These are phyloP conservation scores for Rhodofomes roseus DNA, from an alignment of 1,284 basidiomycete genomes.

Conservation along the genomic window DNA sequence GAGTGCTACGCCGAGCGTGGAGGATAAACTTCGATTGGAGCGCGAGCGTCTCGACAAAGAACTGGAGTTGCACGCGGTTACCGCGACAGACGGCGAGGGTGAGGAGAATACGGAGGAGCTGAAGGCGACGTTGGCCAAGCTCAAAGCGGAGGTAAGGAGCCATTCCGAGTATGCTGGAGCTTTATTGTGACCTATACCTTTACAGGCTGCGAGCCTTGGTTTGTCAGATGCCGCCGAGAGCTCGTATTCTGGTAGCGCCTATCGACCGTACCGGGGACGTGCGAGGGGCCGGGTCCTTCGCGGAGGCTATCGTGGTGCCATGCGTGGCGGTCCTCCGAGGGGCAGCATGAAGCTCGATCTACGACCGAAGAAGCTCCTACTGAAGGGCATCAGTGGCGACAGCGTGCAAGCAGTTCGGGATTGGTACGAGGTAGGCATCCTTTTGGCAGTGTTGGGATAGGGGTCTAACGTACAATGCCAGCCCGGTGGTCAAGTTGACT, in stretches of 20 bases:
- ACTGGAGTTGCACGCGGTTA: conserved; percentile 55
- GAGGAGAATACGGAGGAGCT: conserved; percentile 69
- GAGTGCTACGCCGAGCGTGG: conserved; percentile 27
- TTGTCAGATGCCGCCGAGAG: conserved; percentile 42
- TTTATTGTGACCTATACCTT: conserved; percentile 2
- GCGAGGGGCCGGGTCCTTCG: conserved; percentile 57
- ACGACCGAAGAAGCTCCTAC: conserved; percentile 76
- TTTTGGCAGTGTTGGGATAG: background rate
- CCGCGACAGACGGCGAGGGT: conserved; percentile 29
- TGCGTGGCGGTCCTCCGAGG: conserved; percentile 61
- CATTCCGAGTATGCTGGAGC: background rate
- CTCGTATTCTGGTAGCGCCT: conserved; percentile 34
- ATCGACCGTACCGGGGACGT: conserved; percentile 72
- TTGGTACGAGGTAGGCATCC: conserved; percentile 73
- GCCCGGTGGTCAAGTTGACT: conserved; percentile 67
- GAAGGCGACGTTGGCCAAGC: conserved; percentile 74
- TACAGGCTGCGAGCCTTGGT: conserved; percentile 77
- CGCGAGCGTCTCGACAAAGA: conserved; percentile 73
- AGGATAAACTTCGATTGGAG: conserved; percentile 50
- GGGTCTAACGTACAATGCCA: conserved; percentile 25
- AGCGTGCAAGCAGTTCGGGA: conserved; percentile 62
- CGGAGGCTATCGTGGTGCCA: conserved; percentile 56
- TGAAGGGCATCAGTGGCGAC: conserved; percentile 64
- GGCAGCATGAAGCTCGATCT: conserved; percentile 88
- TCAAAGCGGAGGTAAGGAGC: conserved; percentile 72